Base-by-base conservation (phyloP, 1,284 basidiomycete genomes). In the Ganoderma boninense region DNA sequence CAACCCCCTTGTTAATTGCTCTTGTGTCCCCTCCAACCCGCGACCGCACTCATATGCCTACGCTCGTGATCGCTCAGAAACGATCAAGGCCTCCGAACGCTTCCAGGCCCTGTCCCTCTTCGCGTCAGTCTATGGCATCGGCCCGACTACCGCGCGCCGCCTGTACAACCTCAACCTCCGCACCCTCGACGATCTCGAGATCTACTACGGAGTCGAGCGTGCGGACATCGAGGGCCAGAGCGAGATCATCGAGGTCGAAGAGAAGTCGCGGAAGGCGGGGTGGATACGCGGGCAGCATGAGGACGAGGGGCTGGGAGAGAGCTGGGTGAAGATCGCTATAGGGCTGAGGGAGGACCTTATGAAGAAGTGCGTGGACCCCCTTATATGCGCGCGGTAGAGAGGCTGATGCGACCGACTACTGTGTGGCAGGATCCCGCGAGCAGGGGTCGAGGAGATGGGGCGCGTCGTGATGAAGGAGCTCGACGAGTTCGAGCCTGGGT, bases 101-200 rank as follows among this genome's bases (percentile, higher is more conserved):
- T 94, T 88, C 78, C 79, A 82, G 60, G 79, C 87, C 0, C 83
- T 95, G 2, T 85, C 85, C 0, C 76, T 82, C 0, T 92, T 95
- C 73, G 83, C 86, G n/a, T 83, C 85, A 1, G 81, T 95, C 69
- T 89, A 95, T 66, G 92, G 93, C 8, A 90, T 95, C 44, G 94
- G 93, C 8, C 84, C 92, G 0, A 79, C 82, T 20, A 92, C 86
- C 2, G 92, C 93, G 4, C 86, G 88, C 6, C 81, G 85, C 46
- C 83, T 94, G 4, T 92, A 90, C 77, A 85, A 86, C 29, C 82
- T 86, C 35, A 90, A 90, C 4, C 79, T 92, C 59, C 86, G 89
- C 59, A 89, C 86, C 0, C 76, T 92, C 18, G 84, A 87, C 6
- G 89, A 94, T 73, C 82, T 94, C 54, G 87, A 91, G 69, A 79